Conservation (phyloP, 179 eudicot species). For the Kewa caespitosa region DNA sequence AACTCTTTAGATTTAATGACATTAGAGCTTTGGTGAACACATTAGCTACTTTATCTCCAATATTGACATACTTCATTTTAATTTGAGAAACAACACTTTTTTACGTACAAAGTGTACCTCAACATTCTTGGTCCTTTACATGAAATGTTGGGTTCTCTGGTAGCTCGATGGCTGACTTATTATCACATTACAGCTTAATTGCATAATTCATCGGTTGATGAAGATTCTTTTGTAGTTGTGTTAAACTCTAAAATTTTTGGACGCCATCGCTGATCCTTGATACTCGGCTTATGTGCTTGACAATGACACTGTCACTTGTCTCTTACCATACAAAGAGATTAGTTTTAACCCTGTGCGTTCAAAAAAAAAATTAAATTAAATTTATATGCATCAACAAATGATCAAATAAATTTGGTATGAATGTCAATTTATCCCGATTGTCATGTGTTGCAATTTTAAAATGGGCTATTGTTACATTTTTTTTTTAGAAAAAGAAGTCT, state of each 20-base stretch:
- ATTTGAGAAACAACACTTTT: too few relatives aligned
- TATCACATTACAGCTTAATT: not conserved
- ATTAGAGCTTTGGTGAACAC: not conserved
- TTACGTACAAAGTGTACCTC: not conserved
- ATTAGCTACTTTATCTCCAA: not conserved
- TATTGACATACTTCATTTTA: not conserved
- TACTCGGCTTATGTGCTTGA: not conserved
- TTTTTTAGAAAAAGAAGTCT: too few relatives aligned
- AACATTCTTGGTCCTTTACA: not conserved
- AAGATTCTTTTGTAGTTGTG: not conserved
- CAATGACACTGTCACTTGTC: not conserved
- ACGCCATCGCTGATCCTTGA: not conserved
- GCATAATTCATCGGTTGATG: not conserved
- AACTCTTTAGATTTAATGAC: not conserved
- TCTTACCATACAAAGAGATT: not conserved
- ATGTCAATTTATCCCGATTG: too few relatives aligned
- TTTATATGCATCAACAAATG: too few relatives aligned
- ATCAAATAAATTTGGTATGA: too few relatives aligned
- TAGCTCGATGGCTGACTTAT: not conserved
- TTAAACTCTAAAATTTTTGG: not conserved
- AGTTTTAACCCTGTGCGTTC: too few relatives aligned
- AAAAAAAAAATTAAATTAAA: too few relatives aligned
- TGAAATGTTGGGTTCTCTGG: not conserved
- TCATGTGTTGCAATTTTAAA: too few relatives aligned
- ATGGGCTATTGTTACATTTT: too few relatives aligned